Conservation (phyloP, 2,329 filamentous ascomycete species). For the Saccharata proteae region DNA sequence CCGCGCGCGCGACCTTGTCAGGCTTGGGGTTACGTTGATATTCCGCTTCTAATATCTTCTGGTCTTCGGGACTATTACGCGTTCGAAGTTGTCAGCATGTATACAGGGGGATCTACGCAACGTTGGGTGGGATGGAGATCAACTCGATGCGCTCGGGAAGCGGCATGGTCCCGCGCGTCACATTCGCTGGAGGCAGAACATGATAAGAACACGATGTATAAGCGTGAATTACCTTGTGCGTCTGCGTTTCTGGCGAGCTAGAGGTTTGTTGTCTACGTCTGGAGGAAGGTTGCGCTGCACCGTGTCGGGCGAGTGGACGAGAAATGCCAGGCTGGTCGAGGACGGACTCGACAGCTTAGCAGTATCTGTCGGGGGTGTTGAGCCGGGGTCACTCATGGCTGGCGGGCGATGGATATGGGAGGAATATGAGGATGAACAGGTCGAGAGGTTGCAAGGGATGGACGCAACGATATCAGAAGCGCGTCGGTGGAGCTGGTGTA, state of each 20-base stretch:
- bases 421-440: slow-evolving; percentile 1
- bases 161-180: slow-evolving; percentile 1
- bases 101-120: neutral
- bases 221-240: slow-evolving; percentile 42
- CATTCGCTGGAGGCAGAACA: neutral
- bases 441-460: slow-evolving; percentile 1
- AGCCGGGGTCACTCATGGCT: slow-evolving; percentile 10
- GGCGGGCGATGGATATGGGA: neutral
- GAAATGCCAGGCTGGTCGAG: slow-evolving; percentile 38
- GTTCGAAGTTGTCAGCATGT: slow-evolving; percentile 1
- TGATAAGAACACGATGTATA: slow-evolving; percentile 8
- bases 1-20: slow-evolving; percentile 74
- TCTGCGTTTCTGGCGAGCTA: slow-evolving; percentile 48
- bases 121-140: slow-evolving; percentile 1
- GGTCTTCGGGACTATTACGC: slow-evolving; percentile 51
- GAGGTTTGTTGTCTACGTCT: slow-evolving; percentile 46
- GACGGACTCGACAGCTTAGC: slow-evolving; percentile 16
- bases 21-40: slow-evolving; percentile 81
- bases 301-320: slow-evolving; percentile 48
- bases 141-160: slow-evolving; percentile 1
- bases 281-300: slow-evolving; percentile 44
- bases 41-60: slow-evolving; percentile 74
- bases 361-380: slow-evolving; percentile 13
- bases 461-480: no score
- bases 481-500: no score